Percentiles rank a stretch among this genome's conserved stretches.
phyloP scores from a whole-genome alignment of 108 stramenopile genomes.

The Nannochloropsis gaditana region DNA sequence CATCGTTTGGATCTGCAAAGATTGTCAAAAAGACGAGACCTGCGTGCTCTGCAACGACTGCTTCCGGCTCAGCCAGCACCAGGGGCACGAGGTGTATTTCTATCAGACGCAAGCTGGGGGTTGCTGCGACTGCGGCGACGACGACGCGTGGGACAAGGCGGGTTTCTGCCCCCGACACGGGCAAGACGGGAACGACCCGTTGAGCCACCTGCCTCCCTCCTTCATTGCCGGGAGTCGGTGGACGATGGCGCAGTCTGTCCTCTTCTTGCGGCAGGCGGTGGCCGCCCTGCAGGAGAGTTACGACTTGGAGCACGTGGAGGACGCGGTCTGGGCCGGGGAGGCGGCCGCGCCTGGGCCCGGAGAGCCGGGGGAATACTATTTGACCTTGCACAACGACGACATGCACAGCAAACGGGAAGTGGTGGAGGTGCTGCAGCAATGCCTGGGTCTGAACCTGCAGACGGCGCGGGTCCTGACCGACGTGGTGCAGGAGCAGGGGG shows the following conservation, averaged over 20 bases:
- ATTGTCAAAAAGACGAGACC: conserved; percentile 89
- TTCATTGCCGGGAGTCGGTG: not conserved
- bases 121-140: conserved; percentile 97
- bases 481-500: conserved; percentile 22
- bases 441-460: not conserved
- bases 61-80: conserved; percentile 73
- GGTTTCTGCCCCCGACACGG: conserved; percentile 60
- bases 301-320: conserved; percentile 16
- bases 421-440: not conserved
- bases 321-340: not conserved
- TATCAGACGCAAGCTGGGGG: conserved; percentile 90
- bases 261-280: not conserved
- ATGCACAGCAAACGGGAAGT: conserved; percentile 27
- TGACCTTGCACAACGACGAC: conserved; percentile 35
- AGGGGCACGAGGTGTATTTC: conserved; percentile 91
- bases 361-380: not conserved
- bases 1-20: conserved; percentile 97
- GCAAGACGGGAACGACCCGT: not conserved
- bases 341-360: not conserved
- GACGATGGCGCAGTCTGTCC: not conserved
- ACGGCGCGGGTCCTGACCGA: conserved; percentile 14
- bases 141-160: conserved; percentile 84
- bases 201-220: not conserved
- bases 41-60: conserved; percentile 93
- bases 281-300: not conserved